Evolutionary conservation across 1,284 basidiomycete species (phyloP).

Genomic region (Abortiporus biennis): DNA sequence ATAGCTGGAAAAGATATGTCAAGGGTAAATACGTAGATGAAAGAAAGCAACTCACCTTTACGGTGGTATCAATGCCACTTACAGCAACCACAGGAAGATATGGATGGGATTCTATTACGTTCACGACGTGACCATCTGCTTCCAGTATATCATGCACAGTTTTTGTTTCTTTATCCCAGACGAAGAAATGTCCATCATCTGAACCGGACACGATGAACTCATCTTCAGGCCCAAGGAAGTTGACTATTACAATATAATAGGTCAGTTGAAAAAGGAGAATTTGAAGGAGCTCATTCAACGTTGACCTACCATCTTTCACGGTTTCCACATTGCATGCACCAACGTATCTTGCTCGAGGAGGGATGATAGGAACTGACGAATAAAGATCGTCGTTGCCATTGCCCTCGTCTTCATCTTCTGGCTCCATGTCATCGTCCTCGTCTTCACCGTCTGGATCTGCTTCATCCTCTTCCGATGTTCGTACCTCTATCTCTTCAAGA

Average conservation of each 20-base stretch:
- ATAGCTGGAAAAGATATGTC: conserved; percentile 41
- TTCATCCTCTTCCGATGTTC: conserved; percentile 7
- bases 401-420: conserved; percentile 22
- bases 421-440: conserved; percentile 25
- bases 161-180: conserved; percentile 74
- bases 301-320: conserved; percentile 79
- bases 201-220: conserved; percentile 84
- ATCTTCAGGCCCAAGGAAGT: conserved; percentile 76
- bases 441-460: conserved; percentile 6
- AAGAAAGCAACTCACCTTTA: conserved; percentile 57
- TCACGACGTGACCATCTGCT: conserved; percentile 80
- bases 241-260: conserved; percentile 45
- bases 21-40: not conserved
- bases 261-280: not conserved
- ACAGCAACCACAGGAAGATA: conserved; percentile 75
- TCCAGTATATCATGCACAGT: conserved; percentile 73
- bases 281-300: not conserved
- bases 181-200: conserved; percentile 83
- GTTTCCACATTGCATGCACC: conserved; percentile 85
- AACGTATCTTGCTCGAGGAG: conserved; percentile 61
- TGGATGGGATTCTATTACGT: conserved; percentile 86
- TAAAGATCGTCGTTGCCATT: conserved; percentile 23
- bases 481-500: conserved; percentile 3
- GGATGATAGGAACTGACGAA: conserved; percentile 50
- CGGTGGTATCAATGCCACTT: conserved; percentile 84